These are phyloP conservation scores for Phaeoacremonium minimum DNA, from an alignment of 2,329 filamentous ascomycete species.

Conservation along the genomic window DNA sequence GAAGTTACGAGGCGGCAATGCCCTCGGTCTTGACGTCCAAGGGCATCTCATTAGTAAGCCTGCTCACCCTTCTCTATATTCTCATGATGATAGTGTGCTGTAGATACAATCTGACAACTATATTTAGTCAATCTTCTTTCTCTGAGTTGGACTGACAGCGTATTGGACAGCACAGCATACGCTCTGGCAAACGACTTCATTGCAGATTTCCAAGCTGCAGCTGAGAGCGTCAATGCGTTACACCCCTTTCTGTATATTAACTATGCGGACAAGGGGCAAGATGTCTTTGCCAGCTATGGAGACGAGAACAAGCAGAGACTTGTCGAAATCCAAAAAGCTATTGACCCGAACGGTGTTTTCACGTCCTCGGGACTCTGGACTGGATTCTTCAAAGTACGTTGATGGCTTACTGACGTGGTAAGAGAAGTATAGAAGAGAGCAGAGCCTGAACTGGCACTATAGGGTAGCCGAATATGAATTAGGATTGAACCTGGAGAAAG, in stretches of 20 bases:
- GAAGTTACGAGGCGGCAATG: not conserved
- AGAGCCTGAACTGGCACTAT: too few relatives aligned
- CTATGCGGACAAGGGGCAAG: constrained; percentile 16
- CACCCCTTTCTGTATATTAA: constrained; percentile 15
- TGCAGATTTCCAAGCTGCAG: not conserved
- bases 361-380: not conserved
- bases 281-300: constrained; percentile 13
- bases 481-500: too few relatives aligned
- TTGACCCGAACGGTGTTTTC: not conserved
- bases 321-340: not conserved
- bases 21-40: not conserved
- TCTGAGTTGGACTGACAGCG: not conserved
- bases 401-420: not conserved
- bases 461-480: too few relatives aligned
- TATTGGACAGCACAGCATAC: not conserved
- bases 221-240: not conserved
- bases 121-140: not conserved
- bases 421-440: too few relatives aligned
- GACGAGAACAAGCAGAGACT: constrained; percentile 10
- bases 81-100: not conserved
- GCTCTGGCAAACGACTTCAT: not conserved
- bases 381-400: not conserved
- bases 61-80: not conserved
- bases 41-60: not conserved
- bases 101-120: not conserved